These are phyloP conservation scores for Ogataea salicorniae DNA, from an alignment of 805 yeast species.

Conservation along the genomic window DNA sequence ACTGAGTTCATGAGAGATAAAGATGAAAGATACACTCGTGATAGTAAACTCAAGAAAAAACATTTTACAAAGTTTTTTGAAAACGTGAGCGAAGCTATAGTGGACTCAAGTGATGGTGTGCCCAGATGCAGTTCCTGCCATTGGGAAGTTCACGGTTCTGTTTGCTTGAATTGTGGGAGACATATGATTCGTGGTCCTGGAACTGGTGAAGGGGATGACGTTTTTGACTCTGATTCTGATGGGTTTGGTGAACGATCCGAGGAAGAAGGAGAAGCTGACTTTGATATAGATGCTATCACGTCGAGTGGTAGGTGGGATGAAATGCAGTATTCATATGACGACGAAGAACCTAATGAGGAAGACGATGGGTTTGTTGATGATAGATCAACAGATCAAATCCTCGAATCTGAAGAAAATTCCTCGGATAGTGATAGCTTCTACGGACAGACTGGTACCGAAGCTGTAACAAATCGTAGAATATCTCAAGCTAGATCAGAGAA, in stretches of 20 bases:
- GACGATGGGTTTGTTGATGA: slow-evolving; percentile 10
- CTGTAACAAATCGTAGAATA: too few relatives aligned
- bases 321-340: too few relatives aligned
- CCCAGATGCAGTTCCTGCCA: slow-evolving; percentile 71
- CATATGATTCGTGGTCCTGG: slow-evolving; percentile 30
- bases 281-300: too few relatives aligned
- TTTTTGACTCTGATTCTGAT: slow-evolving; percentile 6
- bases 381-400: slow-evolving; percentile 7
- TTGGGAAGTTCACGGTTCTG: slow-evolving; percentile 69
- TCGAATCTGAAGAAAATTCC: background rate
- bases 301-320: too few relatives aligned
- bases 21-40: slow-evolving; percentile 35
- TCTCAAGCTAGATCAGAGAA: too few relatives aligned
- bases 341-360: too few relatives aligned
- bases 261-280: slow-evolving; percentile 6
- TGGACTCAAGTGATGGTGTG: slow-evolving; percentile 67
- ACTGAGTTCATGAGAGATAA: slow-evolving; percentile 25
- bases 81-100: slow-evolving; percentile 42
- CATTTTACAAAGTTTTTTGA: slow-evolving; percentile 49
- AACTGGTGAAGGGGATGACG: slow-evolving; percentile 6
- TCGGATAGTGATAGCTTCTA: too few relatives aligned
- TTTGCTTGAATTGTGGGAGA: slow-evolving; percentile 66
- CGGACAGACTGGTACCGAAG: too few relatives aligned
- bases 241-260: slow-evolving; percentile 5
- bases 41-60: slow-evolving; percentile 25